phyloP scores from a whole-genome alignment of 805 yeast genomes.

The Nakazawaea molendinolei region DNA sequence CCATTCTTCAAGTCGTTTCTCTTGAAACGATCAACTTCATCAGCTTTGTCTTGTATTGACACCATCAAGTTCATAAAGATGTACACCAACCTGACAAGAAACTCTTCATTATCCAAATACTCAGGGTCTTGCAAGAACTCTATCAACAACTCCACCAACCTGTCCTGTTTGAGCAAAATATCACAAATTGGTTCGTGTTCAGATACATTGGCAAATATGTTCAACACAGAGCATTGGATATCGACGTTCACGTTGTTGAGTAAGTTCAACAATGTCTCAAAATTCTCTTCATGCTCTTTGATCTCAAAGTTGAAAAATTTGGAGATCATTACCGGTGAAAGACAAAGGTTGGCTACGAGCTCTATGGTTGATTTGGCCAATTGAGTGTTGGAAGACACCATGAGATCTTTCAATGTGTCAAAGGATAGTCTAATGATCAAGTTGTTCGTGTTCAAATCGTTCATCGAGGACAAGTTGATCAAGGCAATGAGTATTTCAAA shows the following conservation, averaged over 20 bases:
- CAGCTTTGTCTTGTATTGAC: not conserved
- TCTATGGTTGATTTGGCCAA: conserved; percentile 44
- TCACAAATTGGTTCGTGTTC: conserved; percentile 20
- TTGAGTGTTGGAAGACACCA: conserved; percentile 29
- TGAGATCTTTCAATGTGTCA: conserved; percentile 28
- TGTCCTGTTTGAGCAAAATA: conserved; percentile 15
- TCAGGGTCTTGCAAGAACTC: conserved; percentile 1
- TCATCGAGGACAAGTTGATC: conserved; percentile 41
- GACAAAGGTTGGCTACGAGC: conserved; percentile 38
- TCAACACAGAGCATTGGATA: conserved; percentile 30
- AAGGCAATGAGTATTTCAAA: conserved; percentile 41
- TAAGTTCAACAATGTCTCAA: conserved; percentile 33
- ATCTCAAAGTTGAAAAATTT: conserved; percentile 46
- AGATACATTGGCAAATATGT: conserved; percentile 24
- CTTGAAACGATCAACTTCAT: not conserved
- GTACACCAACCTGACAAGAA: conserved; percentile 19
- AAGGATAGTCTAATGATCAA: conserved; percentile 26
- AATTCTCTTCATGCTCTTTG: conserved; percentile 30
- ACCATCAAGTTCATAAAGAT: conserved; percentile 14
- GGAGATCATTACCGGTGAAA: conserved; percentile 33
- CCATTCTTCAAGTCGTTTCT: conserved; percentile 5
- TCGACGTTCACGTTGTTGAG: conserved; percentile 29
- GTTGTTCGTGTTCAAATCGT: conserved; percentile 26
- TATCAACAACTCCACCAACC: conserved; percentile 14
- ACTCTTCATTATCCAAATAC: conserved; percentile 12